phyloP scores from a whole-genome alignment of 164 flowering plant genomes.

The Chimonanthus praecox region DNA sequence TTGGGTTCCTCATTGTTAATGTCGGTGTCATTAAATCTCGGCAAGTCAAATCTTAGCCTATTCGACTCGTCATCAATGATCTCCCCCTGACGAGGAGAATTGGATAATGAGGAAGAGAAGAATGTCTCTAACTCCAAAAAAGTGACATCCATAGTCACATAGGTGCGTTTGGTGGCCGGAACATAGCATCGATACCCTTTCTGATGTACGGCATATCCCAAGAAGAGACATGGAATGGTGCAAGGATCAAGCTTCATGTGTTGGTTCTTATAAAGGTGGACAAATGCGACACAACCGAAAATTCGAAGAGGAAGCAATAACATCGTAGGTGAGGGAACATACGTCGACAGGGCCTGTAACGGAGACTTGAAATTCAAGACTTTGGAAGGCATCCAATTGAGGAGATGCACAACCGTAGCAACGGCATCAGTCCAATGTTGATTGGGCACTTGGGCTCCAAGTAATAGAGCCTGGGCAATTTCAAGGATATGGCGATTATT shows the following conservation, averaged over 20 bases:
- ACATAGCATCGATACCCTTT: constrained; percentile 4
- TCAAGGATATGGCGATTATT: neutral
- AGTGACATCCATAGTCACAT: constrained; percentile 4
- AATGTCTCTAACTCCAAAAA: neutral
- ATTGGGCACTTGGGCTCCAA: neutral
- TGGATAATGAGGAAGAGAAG: neutral
- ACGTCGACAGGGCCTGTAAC: too few relatives aligned
- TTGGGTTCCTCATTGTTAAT: neutral
- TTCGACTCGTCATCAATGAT: too few relatives aligned
- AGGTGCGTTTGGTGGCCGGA: neutral
- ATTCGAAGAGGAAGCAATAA: neutral
- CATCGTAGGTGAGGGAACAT: too few relatives aligned
- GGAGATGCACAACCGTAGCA: neutral
- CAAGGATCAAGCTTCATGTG: neutral
- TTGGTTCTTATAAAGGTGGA: neutral
- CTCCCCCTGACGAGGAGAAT: too few relatives aligned
- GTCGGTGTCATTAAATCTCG: neutral
- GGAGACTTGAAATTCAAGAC: too few relatives aligned
- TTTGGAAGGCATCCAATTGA: too few relatives aligned
- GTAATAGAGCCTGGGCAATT: neutral
- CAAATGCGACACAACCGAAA: neutral
- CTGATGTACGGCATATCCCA: neutral
- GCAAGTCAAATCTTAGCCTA: too few relatives aligned
- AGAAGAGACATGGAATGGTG: neutral
- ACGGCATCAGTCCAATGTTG: neutral